Evolutionary conservation across 2,329 filamentous ascomycete genomes (phyloP).

Genomic region (Cercospora zeae-maydis): DNA sequence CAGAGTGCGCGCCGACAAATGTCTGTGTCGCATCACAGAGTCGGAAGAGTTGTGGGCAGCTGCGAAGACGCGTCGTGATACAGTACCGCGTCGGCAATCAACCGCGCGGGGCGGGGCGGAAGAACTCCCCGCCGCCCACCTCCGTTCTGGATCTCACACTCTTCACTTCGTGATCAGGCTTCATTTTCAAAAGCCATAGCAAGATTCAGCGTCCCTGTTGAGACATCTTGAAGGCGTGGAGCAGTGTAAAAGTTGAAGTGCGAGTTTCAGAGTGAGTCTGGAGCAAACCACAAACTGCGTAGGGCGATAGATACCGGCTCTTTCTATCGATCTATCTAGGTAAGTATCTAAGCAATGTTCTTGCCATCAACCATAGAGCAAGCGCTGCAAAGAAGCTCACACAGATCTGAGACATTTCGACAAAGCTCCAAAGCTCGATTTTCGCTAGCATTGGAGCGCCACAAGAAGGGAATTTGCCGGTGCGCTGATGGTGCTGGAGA

Average conservation of each 20-base stretch:
- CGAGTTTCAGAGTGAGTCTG: too few relatives aligned
- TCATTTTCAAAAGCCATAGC: too few relatives aligned
- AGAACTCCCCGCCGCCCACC: too few relatives aligned
- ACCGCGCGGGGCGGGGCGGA: too few relatives aligned
- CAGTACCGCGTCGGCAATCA: too few relatives aligned
- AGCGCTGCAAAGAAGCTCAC: constrained; percentile 19
- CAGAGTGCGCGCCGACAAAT: neutral
- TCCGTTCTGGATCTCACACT: too few relatives aligned
- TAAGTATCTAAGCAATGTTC: neutral
- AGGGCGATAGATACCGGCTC: neutral
- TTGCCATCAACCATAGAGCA: neutral
- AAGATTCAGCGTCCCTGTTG: too few relatives aligned
- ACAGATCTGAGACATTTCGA: constrained; percentile 46
- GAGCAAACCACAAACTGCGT: neutral
- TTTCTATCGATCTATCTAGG: neutral
- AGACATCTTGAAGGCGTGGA: too few relatives aligned
- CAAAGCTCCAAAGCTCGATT: constrained; percentile 38
- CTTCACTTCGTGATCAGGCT: too few relatives aligned
- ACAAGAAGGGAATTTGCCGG: constrained; percentile 71
- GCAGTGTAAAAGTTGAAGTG: too few relatives aligned
- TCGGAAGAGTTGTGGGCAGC: neutral
- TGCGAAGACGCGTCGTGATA: neutral
- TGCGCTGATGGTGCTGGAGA: constrained; percentile 69
- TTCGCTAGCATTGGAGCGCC: constrained; percentile 38
- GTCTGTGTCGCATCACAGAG: neutral